Conservation (phyloP, 257 asterid species). For the Jaltomata sinuosa region DNA sequence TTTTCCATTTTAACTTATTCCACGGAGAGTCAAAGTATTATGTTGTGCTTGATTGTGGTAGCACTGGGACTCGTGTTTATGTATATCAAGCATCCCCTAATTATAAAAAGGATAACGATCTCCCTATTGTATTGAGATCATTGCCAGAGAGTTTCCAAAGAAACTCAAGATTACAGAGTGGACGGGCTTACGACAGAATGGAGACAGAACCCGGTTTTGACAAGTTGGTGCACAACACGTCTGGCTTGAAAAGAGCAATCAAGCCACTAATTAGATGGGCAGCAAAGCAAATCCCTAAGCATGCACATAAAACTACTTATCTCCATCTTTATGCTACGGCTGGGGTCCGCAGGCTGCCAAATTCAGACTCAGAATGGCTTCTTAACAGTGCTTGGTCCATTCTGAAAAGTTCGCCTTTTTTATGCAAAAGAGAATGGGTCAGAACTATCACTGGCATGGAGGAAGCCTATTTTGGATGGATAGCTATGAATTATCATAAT, state of each 20-base stretch:
- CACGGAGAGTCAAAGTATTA: slow-evolving; percentile 53
- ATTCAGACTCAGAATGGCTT: slow-evolving; percentile 90
- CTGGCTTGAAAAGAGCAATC: slow-evolving; percentile 59
- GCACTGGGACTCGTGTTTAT: slow-evolving; percentile 97
- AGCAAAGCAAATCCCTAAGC: slow-evolving; percentile 74
- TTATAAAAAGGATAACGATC: slow-evolving; percentile 39
- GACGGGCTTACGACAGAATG: slow-evolving; percentile 95
- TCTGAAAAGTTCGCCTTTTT: slow-evolving; percentile 56
- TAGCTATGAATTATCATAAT: slow-evolving; percentile 77
- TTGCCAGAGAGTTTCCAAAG: slow-evolving; percentile 67
- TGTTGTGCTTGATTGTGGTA: slow-evolving; percentile 93
- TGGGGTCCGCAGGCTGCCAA: slow-evolving; percentile 88
- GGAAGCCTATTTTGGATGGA: slow-evolving; percentile 97
- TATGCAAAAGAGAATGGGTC: slow-evolving; percentile 90
- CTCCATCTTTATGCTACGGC: slow-evolving; percentile 94
- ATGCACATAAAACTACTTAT: slow-evolving; percentile 66
- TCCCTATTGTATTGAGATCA: slow-evolving; percentile 65
- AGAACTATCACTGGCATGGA: slow-evolving; percentile 79
- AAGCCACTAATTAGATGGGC: slow-evolving; percentile 91
- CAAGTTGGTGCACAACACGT: slow-evolving; percentile 67
- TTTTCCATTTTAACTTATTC: slow-evolving; percentile 54
- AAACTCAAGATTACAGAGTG: slow-evolving; percentile 45
- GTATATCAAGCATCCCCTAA: slow-evolving; percentile 69
- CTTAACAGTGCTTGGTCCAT: slow-evolving; percentile 78
- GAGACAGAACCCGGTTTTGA: slow-evolving; percentile 98